These are phyloP conservation scores for Pythium insidiosum DNA, from an alignment of 352 stramenopile genomes.

Conservation along the genomic window DNA sequence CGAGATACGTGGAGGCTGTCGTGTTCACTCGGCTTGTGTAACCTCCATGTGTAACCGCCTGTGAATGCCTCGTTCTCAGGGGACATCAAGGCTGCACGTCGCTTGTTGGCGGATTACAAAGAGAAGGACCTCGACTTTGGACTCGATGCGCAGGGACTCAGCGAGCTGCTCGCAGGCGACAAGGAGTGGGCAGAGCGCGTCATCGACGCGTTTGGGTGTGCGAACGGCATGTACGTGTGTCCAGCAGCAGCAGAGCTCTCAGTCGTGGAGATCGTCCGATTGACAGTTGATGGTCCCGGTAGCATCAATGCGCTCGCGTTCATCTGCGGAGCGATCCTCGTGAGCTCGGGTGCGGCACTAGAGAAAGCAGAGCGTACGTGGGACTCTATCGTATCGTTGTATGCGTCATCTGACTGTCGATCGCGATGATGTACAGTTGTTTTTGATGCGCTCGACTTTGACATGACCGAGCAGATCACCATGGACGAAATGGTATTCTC, in stretches of 20 bases:
- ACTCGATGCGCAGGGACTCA: constrained; percentile 36
- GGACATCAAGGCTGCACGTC: constrained; percentile 39
- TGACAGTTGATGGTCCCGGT: no score
- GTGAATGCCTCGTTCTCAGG: constrained; percentile 14
- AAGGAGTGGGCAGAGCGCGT: constrained; percentile 44
- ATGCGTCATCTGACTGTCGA: neutral
- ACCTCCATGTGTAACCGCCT: neutral
- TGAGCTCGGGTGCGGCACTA: constrained; percentile 27
- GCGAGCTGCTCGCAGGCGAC: constrained; percentile 37
- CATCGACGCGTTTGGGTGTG: constrained; percentile 44
- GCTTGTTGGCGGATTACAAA: constrained; percentile 55
- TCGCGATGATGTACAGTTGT: constrained; percentile 25
- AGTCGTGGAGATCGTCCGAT: no score
- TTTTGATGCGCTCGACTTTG: constrained; percentile 73
- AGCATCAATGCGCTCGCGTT: constrained; percentile 65
- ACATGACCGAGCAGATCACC: constrained; percentile 56
- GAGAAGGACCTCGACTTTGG: constrained; percentile 73
- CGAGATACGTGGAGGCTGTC: neutral
- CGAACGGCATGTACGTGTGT: constrained; percentile 52
- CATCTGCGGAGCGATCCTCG: constrained; percentile 44
- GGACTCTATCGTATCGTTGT: neutral
- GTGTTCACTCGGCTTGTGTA: neutral
- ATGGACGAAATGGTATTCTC: constrained; percentile 65
- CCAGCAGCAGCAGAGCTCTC: no score
- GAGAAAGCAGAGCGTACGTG: constrained; percentile 47